These are phyloP conservation scores for Nyctanthes arbortristis DNA, from an alignment of 257 asterid genomes.

Conservation along the genomic window DNA sequence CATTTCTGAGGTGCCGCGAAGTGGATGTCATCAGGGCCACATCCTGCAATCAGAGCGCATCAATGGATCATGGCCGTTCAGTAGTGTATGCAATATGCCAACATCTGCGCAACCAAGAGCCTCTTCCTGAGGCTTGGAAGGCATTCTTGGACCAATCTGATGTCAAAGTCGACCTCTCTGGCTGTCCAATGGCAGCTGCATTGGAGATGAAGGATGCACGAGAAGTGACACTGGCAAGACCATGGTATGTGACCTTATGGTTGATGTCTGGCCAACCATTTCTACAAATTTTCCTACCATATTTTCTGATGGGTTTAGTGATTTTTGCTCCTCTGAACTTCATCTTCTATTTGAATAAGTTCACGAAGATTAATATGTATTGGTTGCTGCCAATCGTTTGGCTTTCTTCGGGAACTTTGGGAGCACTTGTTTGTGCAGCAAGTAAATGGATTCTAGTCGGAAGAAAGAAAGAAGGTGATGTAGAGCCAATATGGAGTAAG, in stretches of 20 bases:
- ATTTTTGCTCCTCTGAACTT: slow-evolving; percentile 41
- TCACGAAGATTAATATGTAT: slow-evolving; percentile 20
- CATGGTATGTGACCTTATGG: slow-evolving; percentile 59
- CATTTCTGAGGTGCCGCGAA: slow-evolving; percentile 46
- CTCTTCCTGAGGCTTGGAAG: slow-evolving; percentile 62
- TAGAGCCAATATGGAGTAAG: slow-evolving; percentile 52
- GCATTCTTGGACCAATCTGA: slow-evolving; percentile 50
- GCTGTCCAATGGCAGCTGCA: slow-evolving; percentile 52
- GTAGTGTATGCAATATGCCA: slow-evolving; percentile 62
- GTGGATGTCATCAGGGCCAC: slow-evolving; percentile 61
- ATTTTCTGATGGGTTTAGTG: slow-evolving; percentile 49
- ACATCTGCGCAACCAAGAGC: slow-evolving; percentile 51
- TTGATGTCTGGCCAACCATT: slow-evolving; percentile 51
- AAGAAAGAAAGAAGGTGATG: slow-evolving; percentile 39
- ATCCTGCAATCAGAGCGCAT: slow-evolving; percentile 60
- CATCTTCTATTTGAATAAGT: slow-evolving; percentile 28
- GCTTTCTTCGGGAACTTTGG: slow-evolving; percentile 44
- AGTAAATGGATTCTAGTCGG: slow-evolving; percentile 72
- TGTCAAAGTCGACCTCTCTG: slow-evolving; percentile 51
- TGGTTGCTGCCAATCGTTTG: slow-evolving; percentile 57
- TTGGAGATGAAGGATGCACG: slow-evolving; percentile 10
- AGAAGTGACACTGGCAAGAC: slow-evolving; percentile 54
- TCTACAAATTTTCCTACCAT: slow-evolving; percentile 56
- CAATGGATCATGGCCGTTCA: slow-evolving; percentile 69
- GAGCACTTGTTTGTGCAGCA: slow-evolving; percentile 42